These are phyloP conservation scores for Tuber aestivum DNA, from an alignment of 495 filamentous ascomycete genomes.

Conservation along the genomic window DNA sequence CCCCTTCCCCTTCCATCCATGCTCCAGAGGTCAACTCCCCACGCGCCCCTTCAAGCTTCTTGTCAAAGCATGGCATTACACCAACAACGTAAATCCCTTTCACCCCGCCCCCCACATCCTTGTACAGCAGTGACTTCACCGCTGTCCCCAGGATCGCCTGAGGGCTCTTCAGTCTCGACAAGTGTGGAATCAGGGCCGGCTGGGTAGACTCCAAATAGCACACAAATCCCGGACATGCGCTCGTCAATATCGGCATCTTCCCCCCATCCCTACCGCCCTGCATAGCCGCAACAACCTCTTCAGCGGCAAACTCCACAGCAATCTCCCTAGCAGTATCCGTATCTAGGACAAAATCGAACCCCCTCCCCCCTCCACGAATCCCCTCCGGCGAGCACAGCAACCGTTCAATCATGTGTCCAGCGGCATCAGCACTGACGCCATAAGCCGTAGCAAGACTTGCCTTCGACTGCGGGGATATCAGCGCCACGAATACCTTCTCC, in stretches of 20 bases:
- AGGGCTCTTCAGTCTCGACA: constrained; percentile 86
- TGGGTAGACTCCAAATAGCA: constrained; percentile 98
- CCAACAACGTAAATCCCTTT: constrained; percentile 85
- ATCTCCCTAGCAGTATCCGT: constrained; percentile 69
- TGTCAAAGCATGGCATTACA: constrained; percentile 98
- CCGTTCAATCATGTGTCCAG: constrained; percentile 74
- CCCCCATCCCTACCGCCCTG: constrained; percentile 16
- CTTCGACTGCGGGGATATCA: constrained; percentile 81
- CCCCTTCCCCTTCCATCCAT: constrained; percentile 50
- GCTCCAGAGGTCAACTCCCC: constrained; percentile 78
- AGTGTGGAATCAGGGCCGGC: constrained; percentile 81
- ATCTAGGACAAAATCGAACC: constrained; percentile 81
- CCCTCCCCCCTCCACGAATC: constrained; percentile 64
- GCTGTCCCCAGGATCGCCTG: constrained; percentile 87
- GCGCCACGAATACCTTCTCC: constrained; percentile 58
- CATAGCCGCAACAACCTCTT: constrained; percentile 68
- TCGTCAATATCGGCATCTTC: constrained; percentile 70
- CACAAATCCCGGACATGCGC: constrained; percentile 94
- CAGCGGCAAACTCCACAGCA: constrained; percentile 72
- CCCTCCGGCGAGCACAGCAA: constrained; percentile 67
- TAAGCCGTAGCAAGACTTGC: constrained; percentile 81
- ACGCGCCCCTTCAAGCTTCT: constrained; percentile 92
- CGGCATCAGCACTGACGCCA: constrained; percentile 63
- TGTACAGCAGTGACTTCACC: constrained; percentile 74
- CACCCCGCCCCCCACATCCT: constrained; percentile 53